These are phyloP conservation scores for Simmondsia chinensis DNA, from an alignment of 148 eudicot genomes.

Conservation along the genomic window DNA sequence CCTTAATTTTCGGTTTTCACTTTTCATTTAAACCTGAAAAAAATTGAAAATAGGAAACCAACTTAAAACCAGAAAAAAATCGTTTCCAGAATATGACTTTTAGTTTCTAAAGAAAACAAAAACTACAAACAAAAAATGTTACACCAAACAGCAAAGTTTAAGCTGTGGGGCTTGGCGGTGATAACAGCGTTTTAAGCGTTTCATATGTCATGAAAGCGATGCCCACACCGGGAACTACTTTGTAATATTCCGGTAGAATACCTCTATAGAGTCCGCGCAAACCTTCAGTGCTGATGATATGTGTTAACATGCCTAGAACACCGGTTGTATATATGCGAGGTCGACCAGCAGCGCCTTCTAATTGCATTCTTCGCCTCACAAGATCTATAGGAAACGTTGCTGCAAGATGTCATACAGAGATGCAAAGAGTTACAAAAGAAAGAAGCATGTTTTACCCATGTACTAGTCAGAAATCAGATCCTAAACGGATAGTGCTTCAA, in stretches of 20 bases:
- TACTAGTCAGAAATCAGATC: too few relatives aligned
- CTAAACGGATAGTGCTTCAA: too few relatives aligned
- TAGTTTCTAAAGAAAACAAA: too few relatives aligned
- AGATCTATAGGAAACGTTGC: constrained; percentile 67
- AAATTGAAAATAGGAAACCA: too few relatives aligned
- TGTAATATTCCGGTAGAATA: constrained; percentile 58
- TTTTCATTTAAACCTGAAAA: too few relatives aligned
- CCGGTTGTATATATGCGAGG: constrained; percentile 44
- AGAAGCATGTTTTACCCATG: not conserved
- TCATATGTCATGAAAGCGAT: constrained; percentile 68
- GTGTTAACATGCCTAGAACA: constrained; percentile 36
- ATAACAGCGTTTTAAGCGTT: constrained; percentile 44
- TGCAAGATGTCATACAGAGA: constrained; percentile 13
- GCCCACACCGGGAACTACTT: constrained; percentile 68
- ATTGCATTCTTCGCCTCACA: constrained; percentile 64
- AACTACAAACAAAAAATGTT: too few relatives aligned
- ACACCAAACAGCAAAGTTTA: too few relatives aligned
- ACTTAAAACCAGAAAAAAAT: too few relatives aligned
- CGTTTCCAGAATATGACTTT: too few relatives aligned
- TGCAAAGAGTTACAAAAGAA: not conserved
- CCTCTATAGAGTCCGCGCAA: constrained; percentile 58
- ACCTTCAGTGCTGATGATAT: constrained; percentile 49
- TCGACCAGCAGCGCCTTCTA: constrained; percentile 61
- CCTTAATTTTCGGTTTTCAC: too few relatives aligned
- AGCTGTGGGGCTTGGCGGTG: too few relatives aligned